A percentile compares a stretch with the other conserved stretches of the same genome.
Evolutionary conservation across 169 alveolate genomes (phyloP).

Genomic region (Cryptosporidium xiaoi): DNA sequence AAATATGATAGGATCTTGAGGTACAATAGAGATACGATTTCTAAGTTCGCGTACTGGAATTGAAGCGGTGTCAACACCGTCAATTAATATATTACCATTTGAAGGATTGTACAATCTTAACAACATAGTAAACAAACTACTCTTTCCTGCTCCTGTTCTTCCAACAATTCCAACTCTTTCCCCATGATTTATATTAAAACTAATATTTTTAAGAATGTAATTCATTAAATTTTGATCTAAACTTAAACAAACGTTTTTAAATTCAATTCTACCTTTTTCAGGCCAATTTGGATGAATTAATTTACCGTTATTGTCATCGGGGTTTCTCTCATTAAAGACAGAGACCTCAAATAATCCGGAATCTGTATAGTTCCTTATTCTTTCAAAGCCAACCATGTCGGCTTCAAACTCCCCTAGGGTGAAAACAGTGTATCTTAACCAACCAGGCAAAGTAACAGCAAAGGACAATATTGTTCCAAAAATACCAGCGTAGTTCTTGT

Average conservation of each 20-base stretch:
- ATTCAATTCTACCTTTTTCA: slow-evolving; percentile 49
- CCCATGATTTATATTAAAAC: slow-evolving; percentile 72
- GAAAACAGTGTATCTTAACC: slow-evolving; percentile 54
- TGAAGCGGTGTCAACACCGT: slow-evolving; percentile 78
- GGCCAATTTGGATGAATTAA: slow-evolving; percentile 9
- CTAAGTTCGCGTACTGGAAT: slow-evolving; percentile 42
- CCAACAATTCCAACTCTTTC: slow-evolving; percentile 87
- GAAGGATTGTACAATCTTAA: slow-evolving; percentile 81
- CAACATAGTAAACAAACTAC: slow-evolving; percentile 79
- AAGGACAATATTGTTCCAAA: slow-evolving; percentile 47
- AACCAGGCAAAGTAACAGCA: slow-evolving; percentile 67
- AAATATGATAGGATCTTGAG: slow-evolving; percentile 83
- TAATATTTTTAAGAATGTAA: slow-evolving; percentile 52
- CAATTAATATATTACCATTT: slow-evolving; percentile 86
- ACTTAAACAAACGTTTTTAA: slow-evolving; percentile 14
- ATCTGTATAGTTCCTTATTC: slow-evolving; percentile 53
- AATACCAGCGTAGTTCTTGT: slow-evolving; percentile 6
- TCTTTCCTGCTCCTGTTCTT: slow-evolving; percentile 89
- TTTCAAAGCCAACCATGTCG: slow-evolving; percentile 67
- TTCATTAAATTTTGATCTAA: slow-evolving; percentile 32
- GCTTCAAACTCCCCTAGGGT: slow-evolving; percentile 42
- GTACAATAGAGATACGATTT: slow-evolving; percentile 29
- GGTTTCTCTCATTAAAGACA: neutral
- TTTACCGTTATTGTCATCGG: neutral
- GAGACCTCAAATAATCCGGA: slow-evolving; percentile 13